Evolutionary conservation across 805 yeast species (phyloP).

Genomic region (Lipomyces japonicus): DNA sequence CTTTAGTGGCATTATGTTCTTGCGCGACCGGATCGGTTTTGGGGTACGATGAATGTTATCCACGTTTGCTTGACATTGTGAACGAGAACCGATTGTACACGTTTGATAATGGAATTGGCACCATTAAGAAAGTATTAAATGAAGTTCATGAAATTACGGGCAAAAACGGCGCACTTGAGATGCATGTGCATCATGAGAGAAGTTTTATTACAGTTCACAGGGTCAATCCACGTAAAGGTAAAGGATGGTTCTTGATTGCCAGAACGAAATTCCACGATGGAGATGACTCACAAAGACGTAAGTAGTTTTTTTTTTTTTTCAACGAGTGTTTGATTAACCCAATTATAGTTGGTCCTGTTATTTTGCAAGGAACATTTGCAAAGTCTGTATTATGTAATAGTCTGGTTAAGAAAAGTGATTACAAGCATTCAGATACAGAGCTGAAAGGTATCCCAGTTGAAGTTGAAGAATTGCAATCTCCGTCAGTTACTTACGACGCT

Average conservation of each 20-base stretch:
- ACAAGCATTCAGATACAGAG: conserved; percentile 39
- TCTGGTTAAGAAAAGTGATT: conserved; percentile 52
- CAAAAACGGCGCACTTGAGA: conserved; percentile 66
- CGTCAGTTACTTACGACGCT: conserved; percentile 47
- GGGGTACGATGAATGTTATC: conserved; percentile 92
- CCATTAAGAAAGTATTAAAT: conserved; percentile 51
- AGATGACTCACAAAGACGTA: conserved; percentile 32
- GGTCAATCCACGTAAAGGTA: conserved; percentile 74
- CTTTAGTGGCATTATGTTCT: conserved; percentile 85
- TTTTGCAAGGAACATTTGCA: conserved; percentile 38
- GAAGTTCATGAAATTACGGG: conserved; percentile 41
- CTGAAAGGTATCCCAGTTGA: conserved; percentile 66
- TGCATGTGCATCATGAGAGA: conserved; percentile 91
- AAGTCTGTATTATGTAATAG: conserved; percentile 55
- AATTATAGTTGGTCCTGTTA: conserved; percentile 32
- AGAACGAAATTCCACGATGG: conserved; percentile 67
- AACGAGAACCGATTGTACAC: conserved; percentile 63
- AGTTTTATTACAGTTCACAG: conserved; percentile 90
- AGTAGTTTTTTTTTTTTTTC: not conserved
- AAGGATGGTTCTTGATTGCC: conserved; percentile 85
- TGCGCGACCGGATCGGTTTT: conserved; percentile 92
- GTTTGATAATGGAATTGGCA: conserved; percentile 61
- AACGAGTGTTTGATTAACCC: not conserved
- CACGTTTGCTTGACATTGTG: conserved; percentile 75
- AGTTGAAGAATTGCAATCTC: conserved; percentile 50